phyloP scores from a whole-genome alignment of 2,329 filamentous ascomycete genomes.

The Xylariaceae sp. region DNA sequence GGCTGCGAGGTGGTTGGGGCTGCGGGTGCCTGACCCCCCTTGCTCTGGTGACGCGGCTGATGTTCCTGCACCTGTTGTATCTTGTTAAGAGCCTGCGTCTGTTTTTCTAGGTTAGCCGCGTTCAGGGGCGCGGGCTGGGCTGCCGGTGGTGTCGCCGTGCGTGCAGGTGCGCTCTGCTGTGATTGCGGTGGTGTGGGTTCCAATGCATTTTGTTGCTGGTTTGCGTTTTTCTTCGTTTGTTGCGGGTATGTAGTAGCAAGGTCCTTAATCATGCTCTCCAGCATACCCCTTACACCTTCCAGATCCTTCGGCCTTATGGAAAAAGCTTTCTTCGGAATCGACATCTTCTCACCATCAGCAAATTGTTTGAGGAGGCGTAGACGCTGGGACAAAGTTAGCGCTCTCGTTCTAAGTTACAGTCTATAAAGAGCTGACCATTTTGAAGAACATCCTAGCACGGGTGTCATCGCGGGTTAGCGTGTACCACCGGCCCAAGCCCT shows the following conservation, averaged over 20 bases:
- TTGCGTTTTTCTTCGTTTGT: constrained; percentile 35
- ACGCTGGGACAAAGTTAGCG: constrained; percentile 49
- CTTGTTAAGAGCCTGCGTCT: constrained; percentile 52
- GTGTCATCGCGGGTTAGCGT: constrained; percentile 50
- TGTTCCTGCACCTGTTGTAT: constrained; percentile 33
- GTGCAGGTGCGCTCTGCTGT: constrained; percentile 33
- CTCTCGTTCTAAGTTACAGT: background rate
- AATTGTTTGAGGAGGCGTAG: constrained; percentile 58
- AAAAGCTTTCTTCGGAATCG: constrained; percentile 50
- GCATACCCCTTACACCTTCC: constrained; percentile 50
- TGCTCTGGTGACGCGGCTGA: constrained; percentile 40
- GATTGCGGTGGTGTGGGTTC: constrained; percentile 30
- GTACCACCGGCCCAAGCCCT: constrained; percentile 52
- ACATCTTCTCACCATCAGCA: constrained; percentile 50
- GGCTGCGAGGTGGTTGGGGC: constrained; percentile 61
- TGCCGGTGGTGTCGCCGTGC: constrained; percentile 39
- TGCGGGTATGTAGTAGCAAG: constrained; percentile 32
- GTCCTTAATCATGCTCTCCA: constrained; percentile 58
- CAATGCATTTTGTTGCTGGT: constrained; percentile 32
- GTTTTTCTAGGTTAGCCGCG: constrained; percentile 55
- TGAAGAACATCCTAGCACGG: constrained; percentile 56
- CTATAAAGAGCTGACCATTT: constrained; percentile 46
- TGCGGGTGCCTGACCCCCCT: constrained; percentile 53
- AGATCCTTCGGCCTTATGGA: constrained; percentile 56
- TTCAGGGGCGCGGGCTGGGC: constrained; percentile 43